A percentile compares a stretch with the other conserved stretches of the same genome.
Evolutionary conservation across 495 filamentous ascomycete genomes (phyloP).

Genomic region (Lophium mytilinum): DNA sequence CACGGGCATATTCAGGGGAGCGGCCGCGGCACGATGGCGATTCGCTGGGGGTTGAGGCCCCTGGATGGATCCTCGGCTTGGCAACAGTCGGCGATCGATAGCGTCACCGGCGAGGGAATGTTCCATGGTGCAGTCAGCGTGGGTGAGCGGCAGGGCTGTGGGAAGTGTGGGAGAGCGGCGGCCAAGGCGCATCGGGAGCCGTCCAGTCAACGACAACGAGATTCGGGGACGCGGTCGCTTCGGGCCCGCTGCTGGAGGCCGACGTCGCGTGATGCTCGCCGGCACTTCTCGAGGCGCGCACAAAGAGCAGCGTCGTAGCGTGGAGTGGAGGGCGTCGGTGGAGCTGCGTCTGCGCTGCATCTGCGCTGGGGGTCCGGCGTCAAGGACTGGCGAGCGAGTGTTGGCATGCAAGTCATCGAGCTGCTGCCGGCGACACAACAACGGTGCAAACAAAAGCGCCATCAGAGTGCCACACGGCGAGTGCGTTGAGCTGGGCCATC

Average conservation of each 20-base stretch:
- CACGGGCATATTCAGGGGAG: background rate
- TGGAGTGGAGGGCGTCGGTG: background rate
- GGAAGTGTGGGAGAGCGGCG: too few relatives aligned
- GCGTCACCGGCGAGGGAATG: conserved; percentile 4
- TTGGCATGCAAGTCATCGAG: conserved; percentile 9
- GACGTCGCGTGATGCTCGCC: conserved; percentile 8
- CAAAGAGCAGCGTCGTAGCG: background rate
- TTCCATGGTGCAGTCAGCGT: too few relatives aligned
- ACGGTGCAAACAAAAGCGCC: conserved; percentile 1
- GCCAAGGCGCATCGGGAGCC: too few relatives aligned
- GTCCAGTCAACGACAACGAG: too few relatives aligned
- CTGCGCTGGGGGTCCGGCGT: too few relatives aligned
- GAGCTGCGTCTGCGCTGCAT: too few relatives aligned
- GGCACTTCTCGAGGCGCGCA: background rate
- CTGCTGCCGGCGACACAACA: background rate
- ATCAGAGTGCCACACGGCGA: background rate
- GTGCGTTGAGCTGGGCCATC: background rate
- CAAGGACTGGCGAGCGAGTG: background rate
- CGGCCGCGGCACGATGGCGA: background rate
- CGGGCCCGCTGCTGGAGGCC: background rate
- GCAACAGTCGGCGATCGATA: background rate
- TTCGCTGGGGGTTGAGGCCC: background rate
- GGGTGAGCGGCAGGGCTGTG: too few relatives aligned
- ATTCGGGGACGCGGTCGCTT: too few relatives aligned
- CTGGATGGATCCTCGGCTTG: conserved; percentile 2